Base-by-base conservation (phyloP, 306 rosid genomes). In the Rosa rugosa region DNA sequence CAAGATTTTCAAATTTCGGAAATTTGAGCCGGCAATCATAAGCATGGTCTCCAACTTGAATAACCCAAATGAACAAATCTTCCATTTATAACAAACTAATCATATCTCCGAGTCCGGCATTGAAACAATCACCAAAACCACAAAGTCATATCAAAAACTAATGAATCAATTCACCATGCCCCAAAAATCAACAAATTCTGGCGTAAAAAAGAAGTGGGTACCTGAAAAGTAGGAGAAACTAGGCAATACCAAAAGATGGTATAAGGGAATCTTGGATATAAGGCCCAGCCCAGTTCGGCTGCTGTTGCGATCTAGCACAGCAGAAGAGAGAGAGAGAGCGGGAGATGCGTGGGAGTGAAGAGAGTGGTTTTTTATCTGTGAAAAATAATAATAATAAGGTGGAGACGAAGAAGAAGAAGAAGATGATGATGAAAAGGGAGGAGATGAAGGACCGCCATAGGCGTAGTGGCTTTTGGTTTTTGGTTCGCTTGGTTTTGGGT, bases 391-490 rank as follows among this genome's bases (percentile, higher is more conserved):
- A 59, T 22, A 22, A 41, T 20, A 13, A 40, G 77, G 53, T 41
- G 82, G 74, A 76, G 78, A 69, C 23, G 73, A n/a, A 14, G 75
- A 70, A 34, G 18, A 25, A n/a, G n/a, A 71, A 13, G 88, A 41
- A 12, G 90, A 44, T 22, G 66, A 66, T 3, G 71, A 17, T 38
- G 71, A 73, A 46, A 38, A 8, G 75, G 87, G 69, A 18, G 89
- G 68, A 53, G 74, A 73, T 50, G 83, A 79, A 86, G 83, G 82
- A 88, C 83, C 91, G 87, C 91, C 92, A 89, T 86, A 78, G 82
- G 80, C 63, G 82, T 46, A 64, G 84, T 79, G 81, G 84, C 84
- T 73, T 51, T 20, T 59, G 65, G 36, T 69, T 16, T 73, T 64
- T n/a, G 44, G 25, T 71, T 72, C 75, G 81, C 57, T 75, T 80